Evolutionary conservation across 805 yeast species (phyloP), one percentile per base, ranked within the genome.

Genomic region (Saccharomycopsis fodiens): DNA sequence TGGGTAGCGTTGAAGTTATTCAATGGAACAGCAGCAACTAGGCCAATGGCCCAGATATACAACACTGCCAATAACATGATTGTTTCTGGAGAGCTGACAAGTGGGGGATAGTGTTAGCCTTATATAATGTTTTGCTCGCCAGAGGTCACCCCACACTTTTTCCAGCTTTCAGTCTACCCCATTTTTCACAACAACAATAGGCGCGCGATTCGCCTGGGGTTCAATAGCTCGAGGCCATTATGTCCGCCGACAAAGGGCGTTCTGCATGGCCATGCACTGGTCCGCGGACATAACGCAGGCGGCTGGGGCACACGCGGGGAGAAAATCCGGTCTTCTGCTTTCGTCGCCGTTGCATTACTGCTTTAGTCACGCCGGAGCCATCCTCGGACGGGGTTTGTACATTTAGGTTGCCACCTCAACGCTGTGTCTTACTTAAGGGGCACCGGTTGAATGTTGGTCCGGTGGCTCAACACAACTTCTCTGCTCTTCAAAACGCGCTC

Each of bases 221-320:
- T 10, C 10, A 10, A 62, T 16, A 6, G 20, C 13, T 17, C 25
- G 22, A 10, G 39, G 39, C 25, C 20, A 36, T 20, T 17, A 22
- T 25, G 25, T 15, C 25, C n/a, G 39, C 20, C 25, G 16, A 36
- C 13, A n/a, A 19, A 5, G 20, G 22, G 20, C 15, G 20, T 7
- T 12, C n/a, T 19, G 15, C 20, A 19, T 13, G 22, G 20, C 19
- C 25, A 16, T 6, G 20, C 25, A 36, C 20, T 4, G 7, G 6
- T 6, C 29, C 10, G 29, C 29, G 29, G 29, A 6, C 29, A 10
- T 10, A 6, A 25, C 29, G 29, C 29, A 10, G 20, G 22, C 13
- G 39, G 25, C 39, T 15, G 39, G 22, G 22, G 39, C 16, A 34
- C 12, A 36, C 20, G 39, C 23, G 20, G 39, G 20, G 15, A 36